Conservation (phyloP, 805 yeast genomes). For the Candida glaebosa region DNA sequence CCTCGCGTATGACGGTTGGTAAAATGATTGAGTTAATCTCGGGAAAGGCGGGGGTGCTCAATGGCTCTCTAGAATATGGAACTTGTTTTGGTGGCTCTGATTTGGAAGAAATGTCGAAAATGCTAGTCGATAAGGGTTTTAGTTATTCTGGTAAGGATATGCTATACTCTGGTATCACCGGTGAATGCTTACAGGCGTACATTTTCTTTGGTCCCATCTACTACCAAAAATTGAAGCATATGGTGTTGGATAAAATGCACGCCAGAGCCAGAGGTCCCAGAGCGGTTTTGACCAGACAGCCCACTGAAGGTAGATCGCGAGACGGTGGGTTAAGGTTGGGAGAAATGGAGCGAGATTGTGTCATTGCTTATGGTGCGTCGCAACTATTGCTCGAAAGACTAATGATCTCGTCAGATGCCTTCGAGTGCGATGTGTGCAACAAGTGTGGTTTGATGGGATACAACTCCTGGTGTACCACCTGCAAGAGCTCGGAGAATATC, state of each 20-base stretch:
- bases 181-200: conserved; percentile 95
- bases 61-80: conserved; percentile 90
- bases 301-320: conserved; percentile 97
- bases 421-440: conserved; percentile 93
- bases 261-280: conserved; percentile 99
- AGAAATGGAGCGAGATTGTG: conserved; percentile 99
- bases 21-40: conserved; percentile 95
- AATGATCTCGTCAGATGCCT: conserved; percentile 96
- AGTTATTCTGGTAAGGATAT: conserved; percentile 95
- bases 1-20: conserved; percentile 99
- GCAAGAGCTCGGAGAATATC: conserved; percentile 82
- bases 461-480: conserved; percentile 96
- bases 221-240: conserved; percentile 96
- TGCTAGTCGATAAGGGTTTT: conserved; percentile 86
- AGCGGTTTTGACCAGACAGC: conserved; percentile 96
- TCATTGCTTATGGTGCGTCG: conserved; percentile 98
- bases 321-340: conserved; percentile 99
- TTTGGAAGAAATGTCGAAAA: conserved; percentile 89
- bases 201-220: conserved; percentile 98
- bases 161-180: conserved; percentile 96
- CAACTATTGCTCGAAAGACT: conserved; percentile 89
- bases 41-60: conserved; percentile 96
- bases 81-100: conserved; percentile 99
- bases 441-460: conserved; percentile 96
- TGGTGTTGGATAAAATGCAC: conserved; percentile 99